phyloP scores from a whole-genome alignment of 768 basidiomycete genomes.

The Russula virescens region DNA sequence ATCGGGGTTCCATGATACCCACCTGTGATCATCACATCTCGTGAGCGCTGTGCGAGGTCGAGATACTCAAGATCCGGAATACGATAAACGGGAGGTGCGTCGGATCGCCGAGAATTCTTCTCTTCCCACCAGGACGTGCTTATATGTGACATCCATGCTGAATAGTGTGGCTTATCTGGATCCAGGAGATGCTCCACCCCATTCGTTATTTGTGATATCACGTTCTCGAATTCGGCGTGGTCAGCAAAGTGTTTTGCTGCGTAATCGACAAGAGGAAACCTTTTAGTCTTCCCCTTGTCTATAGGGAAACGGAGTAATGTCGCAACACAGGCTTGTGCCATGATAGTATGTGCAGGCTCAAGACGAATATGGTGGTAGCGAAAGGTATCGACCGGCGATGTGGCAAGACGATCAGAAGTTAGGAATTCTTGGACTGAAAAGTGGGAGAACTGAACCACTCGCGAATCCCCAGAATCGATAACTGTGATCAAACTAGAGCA shows the following conservation, averaged over 20 bases:
- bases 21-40: neutral
- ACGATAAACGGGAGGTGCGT: neutral
- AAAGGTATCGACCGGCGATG: neutral
- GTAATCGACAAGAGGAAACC: neutral
- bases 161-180: neutral
- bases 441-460: neutral
- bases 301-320: neutral
- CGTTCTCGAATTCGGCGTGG: neutral
- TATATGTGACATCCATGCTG: neutral
- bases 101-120: neutral
- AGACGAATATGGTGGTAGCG: neutral
- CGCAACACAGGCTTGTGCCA: neutral
- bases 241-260: neutral
- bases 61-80: neutral
- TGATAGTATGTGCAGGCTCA: neutral
- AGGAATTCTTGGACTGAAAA: conserved; percentile 6
- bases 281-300: neutral
- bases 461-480: neutral
- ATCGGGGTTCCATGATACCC: neutral
- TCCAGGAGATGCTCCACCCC: neutral
- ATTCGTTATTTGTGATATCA: neutral
- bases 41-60: neutral
- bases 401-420: neutral
- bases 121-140: neutral
- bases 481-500: neutral